Evolutionary conservation across 2,329 filamentous ascomycete species (phyloP).

Genomic region (Botrytis pseudocinerea): DNA sequence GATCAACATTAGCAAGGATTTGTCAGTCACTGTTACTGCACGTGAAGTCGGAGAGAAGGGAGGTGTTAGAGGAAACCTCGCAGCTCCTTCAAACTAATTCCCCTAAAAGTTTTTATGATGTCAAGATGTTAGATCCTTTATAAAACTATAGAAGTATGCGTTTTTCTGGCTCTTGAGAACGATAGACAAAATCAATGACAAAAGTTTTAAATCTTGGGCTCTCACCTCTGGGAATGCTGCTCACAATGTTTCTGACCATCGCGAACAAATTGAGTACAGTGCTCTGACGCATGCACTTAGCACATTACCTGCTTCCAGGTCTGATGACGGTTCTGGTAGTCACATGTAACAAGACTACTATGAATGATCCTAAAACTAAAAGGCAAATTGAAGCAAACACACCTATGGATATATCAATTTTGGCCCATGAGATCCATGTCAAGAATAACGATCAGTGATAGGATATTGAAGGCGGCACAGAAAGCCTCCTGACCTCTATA

Average conservation of each 20-base stretch:
- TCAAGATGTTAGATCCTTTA: conserved; percentile 15
- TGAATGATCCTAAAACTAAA: background rate
- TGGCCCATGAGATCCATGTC: background rate
- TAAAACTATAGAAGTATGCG: conserved; percentile 17
- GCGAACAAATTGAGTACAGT: background rate
- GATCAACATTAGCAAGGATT: conserved; percentile 80
- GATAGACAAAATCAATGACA: conserved; percentile 16
- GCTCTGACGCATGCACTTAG: background rate
- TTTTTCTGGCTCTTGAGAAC: background rate
- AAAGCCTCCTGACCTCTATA: background rate
- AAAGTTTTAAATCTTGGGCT: conserved; percentile 3
- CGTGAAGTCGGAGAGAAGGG: conserved; percentile 69
- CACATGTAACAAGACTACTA: background rate
- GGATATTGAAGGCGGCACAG: background rate
- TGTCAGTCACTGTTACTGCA: conserved; percentile 76
- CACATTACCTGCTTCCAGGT: background rate
- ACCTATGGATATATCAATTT: background rate
- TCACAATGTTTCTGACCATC: background rate
- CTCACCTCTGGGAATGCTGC: background rate
- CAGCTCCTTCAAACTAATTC: conserved; percentile 32
- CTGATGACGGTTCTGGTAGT: background rate
- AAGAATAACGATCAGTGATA: background rate
- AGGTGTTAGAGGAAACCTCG: conserved; percentile 39
- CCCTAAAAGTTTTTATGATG: conserved; percentile 32
- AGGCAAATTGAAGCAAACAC: background rate